Percentiles rank a stretch among this genome's conserved stretches.
These are phyloP conservation scores for Trichoderma guizhouense DNA, from an alignment of 2,329 filamentous ascomycete genomes.

Conservation along the genomic window DNA sequence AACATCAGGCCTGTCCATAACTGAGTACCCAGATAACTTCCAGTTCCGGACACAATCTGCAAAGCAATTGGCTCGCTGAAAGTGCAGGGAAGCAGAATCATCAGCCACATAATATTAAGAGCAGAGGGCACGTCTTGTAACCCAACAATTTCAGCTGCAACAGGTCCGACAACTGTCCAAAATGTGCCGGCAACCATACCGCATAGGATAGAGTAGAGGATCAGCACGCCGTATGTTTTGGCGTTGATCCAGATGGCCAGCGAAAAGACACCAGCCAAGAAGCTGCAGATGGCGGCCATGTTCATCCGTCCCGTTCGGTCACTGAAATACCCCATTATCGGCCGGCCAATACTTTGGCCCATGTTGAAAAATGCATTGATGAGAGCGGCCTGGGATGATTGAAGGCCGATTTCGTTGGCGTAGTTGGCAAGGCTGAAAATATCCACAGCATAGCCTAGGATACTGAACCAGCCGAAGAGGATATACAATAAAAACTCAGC, in stretches of 20 bases:
- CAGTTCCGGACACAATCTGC: constrained; percentile 44
- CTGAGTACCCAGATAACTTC: constrained; percentile 51
- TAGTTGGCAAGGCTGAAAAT: constrained; percentile 75
- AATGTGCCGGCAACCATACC: constrained; percentile 69
- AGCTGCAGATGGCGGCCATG: constrained; percentile 63
- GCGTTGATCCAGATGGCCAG: constrained; percentile 72
- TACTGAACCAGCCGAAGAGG: constrained; percentile 65
- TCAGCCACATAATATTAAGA: constrained; percentile 68
- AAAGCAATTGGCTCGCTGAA: constrained; percentile 65
- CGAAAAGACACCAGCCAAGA: constrained; percentile 60
- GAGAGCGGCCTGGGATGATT: constrained; percentile 63
- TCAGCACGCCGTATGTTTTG: constrained; percentile 59
- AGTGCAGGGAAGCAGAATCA: constrained; percentile 66
- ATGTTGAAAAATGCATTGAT: constrained; percentile 71
- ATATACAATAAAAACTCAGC: constrained; percentile 63
- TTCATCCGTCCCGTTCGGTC: constrained; percentile 71
- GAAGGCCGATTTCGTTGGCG: constrained; percentile 63
- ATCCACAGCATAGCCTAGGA: constrained; percentile 73
- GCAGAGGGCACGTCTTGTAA: constrained; percentile 64
- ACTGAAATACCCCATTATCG: constrained; percentile 68
- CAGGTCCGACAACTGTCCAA: constrained; percentile 66
- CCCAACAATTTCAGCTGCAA: constrained; percentile 72
- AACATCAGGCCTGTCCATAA: constrained; percentile 62
- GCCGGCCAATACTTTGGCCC: constrained; percentile 65
- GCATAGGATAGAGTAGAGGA: constrained; percentile 69